These are phyloP conservation scores for Neoscytalidium dimidiatum DNA, from an alignment of 2,329 filamentous ascomycete species.

Conservation along the genomic window DNA sequence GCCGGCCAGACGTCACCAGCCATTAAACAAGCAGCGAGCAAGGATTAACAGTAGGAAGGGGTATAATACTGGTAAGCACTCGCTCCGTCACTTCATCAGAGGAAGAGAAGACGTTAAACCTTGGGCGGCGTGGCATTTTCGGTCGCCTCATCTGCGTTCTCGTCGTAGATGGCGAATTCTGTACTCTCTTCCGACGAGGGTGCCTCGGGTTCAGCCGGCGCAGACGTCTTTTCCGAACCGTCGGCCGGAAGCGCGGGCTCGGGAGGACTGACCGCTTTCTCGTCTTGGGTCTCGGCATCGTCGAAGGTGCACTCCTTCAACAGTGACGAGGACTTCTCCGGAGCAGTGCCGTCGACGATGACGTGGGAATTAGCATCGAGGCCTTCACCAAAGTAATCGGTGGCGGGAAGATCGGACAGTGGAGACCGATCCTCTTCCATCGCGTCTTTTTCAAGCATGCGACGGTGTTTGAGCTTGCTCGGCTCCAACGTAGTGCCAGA, in stretches of 20 bases:
- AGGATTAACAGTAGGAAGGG: slow-evolving; percentile 8
- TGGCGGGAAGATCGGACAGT: slow-evolving; percentile 37
- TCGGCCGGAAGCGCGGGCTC: not conserved
- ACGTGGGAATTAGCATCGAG: slow-evolving; percentile 37
- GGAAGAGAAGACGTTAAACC: not conserved
- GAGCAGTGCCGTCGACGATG: slow-evolving; percentile 35
- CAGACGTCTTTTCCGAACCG: not conserved
- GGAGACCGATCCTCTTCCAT: slow-evolving; percentile 44
- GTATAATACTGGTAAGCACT: slow-evolving; percentile 18
- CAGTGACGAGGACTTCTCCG: slow-evolving; percentile 37
- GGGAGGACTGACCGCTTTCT: not conserved
- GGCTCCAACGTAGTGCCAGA: slow-evolving; percentile 26
- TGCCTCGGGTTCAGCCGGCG: not conserved
- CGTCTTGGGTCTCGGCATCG: not conserved
- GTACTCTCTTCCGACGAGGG: not conserved
- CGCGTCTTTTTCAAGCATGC: slow-evolving; percentile 33
- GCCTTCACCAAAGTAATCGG: slow-evolving; percentile 42
- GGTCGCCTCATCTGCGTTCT: not conserved
- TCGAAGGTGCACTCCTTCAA: slow-evolving; percentile 36
- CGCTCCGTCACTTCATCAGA: slow-evolving; percentile 9
- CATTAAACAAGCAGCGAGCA: not conserved
- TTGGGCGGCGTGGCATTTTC: not conserved
- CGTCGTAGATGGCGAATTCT: slow-evolving; percentile 9
- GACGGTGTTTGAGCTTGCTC: slow-evolving; percentile 32
- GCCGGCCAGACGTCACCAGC: not conserved